Evolutionary conservation across 1,139 yeast genomes (phyloP), one percentile per base, ranked within the genome.

Genomic region (Hyphopichia burtonii): DNA sequence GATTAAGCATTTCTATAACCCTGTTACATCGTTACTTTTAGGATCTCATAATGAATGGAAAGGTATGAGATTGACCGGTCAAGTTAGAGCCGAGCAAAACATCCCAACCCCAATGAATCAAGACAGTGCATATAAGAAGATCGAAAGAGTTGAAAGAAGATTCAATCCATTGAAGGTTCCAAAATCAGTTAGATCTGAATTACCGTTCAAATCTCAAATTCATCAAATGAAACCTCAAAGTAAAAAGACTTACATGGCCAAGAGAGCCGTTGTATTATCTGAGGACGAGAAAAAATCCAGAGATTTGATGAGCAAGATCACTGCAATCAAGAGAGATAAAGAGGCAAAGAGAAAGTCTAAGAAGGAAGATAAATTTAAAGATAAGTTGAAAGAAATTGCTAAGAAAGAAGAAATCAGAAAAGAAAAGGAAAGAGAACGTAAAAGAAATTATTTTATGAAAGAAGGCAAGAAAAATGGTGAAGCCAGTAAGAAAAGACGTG

Each of bases 271-370:
- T 43, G 94, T 91, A 3, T 71, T 91, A 40, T 87, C 85, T 36
- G 96, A 94, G 20, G 97, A 90, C 46, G 98, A 91, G 62, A 89
- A 88, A 83, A 87, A 88, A 70, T 93, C 96, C 18, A 80, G 98
- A 53, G 86, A 89, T 34, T 78, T 93, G 66, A 80, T 93, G 77
- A 94, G 86, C 62, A 88, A 88, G 67, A 83, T 93, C 42, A 80
- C 86, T 52, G 88, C 97, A 0, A 71, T 94, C 41, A 80, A 88
- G 54, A 87, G 83, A 55, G 95, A 86, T 45, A 93, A 93, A 70
- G 96, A 88, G 32, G 77, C 81, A 39, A 90, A 86, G 79, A 80
- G 85, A 50, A 77, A 71, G 54, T 72, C 78, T 28, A 90, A 89
- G 71, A 89, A 89, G 66, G 78, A 73, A 39, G 94, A 82, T 39